phyloP scores from a whole-genome alignment of 768 basidiomycete species.

The Suillus paluster region DNA sequence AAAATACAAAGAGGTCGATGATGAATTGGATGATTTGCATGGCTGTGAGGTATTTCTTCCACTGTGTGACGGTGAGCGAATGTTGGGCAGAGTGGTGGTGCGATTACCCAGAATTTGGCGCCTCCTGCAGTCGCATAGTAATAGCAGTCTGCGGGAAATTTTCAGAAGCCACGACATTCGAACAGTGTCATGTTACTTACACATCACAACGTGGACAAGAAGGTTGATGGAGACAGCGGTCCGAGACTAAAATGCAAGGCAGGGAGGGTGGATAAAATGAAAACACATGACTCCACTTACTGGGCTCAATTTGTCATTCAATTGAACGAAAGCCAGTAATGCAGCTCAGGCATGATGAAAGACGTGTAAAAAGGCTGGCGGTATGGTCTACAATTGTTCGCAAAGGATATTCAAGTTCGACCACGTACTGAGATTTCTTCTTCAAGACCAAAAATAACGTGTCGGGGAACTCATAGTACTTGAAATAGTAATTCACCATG shows the following conservation, averaged over 20 bases:
- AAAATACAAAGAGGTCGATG: constrained; percentile 23
- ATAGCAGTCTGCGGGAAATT: constrained; percentile 77
- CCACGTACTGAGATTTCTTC: constrained; percentile 87
- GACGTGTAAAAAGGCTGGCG: constrained; percentile 89
- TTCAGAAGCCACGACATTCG: constrained; percentile 4
- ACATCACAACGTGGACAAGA: constrained; percentile 94
- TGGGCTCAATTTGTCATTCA: constrained; percentile 87
- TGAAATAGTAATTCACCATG: constrained; percentile 97
- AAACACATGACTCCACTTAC: constrained; percentile 49
- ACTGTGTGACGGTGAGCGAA: constrained; percentile 14
- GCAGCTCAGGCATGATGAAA: constrained; percentile 98
- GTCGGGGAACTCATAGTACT: constrained; percentile 93
- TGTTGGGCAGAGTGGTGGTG: background rate
- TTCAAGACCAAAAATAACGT: constrained; percentile 95
- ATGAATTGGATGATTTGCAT: constrained; percentile 33
- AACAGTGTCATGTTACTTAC: constrained; percentile 47
- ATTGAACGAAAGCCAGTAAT: constrained; percentile 88
- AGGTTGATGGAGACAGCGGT: constrained; percentile 88
- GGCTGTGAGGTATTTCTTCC: constrained; percentile 31
- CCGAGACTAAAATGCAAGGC: constrained; percentile 70
- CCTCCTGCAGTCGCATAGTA: constrained; percentile 92
- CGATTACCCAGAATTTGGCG: constrained; percentile 27
- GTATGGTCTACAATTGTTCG: constrained; percentile 3
- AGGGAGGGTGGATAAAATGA: background rate
- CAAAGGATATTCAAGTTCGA: background rate